phyloP scores from a whole-genome alignment of 2,329 filamentous ascomycete species.

The Clonostachys sp. region DNA sequence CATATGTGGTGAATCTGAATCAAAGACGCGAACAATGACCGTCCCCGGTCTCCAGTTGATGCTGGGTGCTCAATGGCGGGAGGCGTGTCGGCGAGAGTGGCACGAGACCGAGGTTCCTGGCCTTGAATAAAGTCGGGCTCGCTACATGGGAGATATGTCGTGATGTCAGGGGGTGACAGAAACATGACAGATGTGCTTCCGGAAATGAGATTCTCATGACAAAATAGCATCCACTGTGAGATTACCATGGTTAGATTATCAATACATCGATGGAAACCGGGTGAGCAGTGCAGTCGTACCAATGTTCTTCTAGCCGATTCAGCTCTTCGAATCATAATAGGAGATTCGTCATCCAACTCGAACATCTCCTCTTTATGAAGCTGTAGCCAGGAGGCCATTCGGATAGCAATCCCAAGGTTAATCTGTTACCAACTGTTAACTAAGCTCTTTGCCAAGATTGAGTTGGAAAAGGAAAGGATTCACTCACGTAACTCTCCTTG shows the following conservation, averaged over 20 bases:
- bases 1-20: conserved; percentile 52
- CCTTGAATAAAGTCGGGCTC: conserved; percentile 47
- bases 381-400: conserved; percentile 50
- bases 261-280: not conserved
- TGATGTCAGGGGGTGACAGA: conserved; percentile 47
- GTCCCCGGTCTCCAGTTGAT: conserved; percentile 32
- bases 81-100: conserved; percentile 47
- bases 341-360: conserved; percentile 30
- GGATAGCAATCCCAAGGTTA: conserved; percentile 51
- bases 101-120: conserved; percentile 39
- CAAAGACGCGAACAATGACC: conserved; percentile 50
- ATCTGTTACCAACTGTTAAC: conserved; percentile 25
- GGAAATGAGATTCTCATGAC: conserved; percentile 52
- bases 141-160: conserved; percentile 45
- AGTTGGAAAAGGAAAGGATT: not conserved
- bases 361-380: conserved; percentile 54
- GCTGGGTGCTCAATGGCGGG: conserved; percentile 40
- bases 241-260: not conserved
- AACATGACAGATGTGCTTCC: conserved; percentile 46
- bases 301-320: conserved; percentile 54
- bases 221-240: conserved; percentile 52
- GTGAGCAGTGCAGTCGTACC: conserved; percentile 28
- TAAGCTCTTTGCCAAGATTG: not conserved
- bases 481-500: conserved; percentile 48
- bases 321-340: conserved; percentile 39